Evolutionary conservation across 371 early-diverging fungal genomes (phyloP).

Genomic region (Syncephalastrum sp.): DNA sequence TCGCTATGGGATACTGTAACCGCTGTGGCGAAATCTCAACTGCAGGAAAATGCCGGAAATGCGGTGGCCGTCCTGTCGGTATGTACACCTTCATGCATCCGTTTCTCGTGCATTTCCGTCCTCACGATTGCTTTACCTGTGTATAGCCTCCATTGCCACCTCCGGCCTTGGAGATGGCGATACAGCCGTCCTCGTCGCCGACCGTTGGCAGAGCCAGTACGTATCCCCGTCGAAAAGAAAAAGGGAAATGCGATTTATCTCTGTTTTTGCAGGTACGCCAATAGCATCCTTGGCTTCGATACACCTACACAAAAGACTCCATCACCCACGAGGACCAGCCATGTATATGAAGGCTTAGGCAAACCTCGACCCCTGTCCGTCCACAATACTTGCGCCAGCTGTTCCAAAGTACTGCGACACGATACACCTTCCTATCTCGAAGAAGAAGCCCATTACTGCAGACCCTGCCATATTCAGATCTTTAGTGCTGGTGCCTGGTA

Average conservation of each 20-base stretch:
- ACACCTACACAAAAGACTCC: too few relatives aligned
- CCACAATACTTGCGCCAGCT: slow-evolving; percentile 21
- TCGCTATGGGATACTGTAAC: slow-evolving; percentile 59
- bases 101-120: neutral
- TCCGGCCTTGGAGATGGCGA: slow-evolving; percentile 19
- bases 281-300: slow-evolving; percentile 35
- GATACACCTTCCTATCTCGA: slow-evolving; percentile 20
- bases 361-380: slow-evolving; percentile 15
- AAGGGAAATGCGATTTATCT: neutral
- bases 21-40: slow-evolving; percentile 58
- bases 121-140: neutral
- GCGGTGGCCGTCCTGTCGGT: slow-evolving; percentile 62
- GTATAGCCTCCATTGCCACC: slow-evolving; percentile 50
- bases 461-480: slow-evolving; percentile 30
- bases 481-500: slow-evolving; percentile 37
- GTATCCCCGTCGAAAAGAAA: neutral
- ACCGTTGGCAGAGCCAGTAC: slow-evolving; percentile 50
- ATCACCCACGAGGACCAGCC: too few relatives aligned
- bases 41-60: slow-evolving; percentile 54
- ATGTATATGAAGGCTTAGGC: neutral
- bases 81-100: slow-evolving; percentile 12
- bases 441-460: slow-evolving; percentile 25
- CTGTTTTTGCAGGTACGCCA: slow-evolving; percentile 33
- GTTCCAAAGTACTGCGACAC: slow-evolving; percentile 18
- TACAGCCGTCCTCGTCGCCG: slow-evolving; percentile 38